Evolutionary conservation across 495 filamentous ascomycete species (phyloP), one percentile per base, ranked within the genome.

Genomic region (Neurospora tetrasperma): DNA sequence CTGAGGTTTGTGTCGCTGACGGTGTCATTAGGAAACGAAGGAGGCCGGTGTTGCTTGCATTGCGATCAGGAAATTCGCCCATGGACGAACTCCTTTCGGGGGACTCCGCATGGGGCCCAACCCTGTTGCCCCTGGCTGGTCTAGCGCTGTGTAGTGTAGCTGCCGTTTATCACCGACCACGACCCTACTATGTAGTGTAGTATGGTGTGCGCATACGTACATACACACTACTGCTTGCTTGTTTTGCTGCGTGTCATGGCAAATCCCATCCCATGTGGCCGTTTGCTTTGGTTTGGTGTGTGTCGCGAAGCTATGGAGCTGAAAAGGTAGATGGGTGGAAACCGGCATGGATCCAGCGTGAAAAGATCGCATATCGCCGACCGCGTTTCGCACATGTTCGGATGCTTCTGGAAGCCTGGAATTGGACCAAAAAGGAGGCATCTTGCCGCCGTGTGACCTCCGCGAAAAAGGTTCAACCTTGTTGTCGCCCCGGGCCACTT

Each of bases 391-490:
- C 7, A 18, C 48, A 66, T 66, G 54, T 31, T 66, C 54, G 54
- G 23, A 66, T 31, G 54, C 27, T 38, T 27, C 27, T 66, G 54
- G 54, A 62, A 73, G 73, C 16, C 73, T 71, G 75, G 75, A 75
- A 38, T 38, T 5, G 35, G 35, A 6, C 35, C 35, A 38, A 38
- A 38, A 42, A 71, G 69, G 73, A 74, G 75, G 75, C 31, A 66
- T 38, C 54, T 66, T 66, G 54, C 78, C 77, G 77, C 72, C 75
- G 73, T 78, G 76, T 79, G 74, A 77, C 77, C 71, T 73, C 42
- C 46, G 42, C 54, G 54, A 66, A 18, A 18, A 66, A 66, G 54
- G 54, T 66, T 66, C 14, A 66, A 35, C 54, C 54, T 66, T 66
- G 54, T 66, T 35, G 54, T 66, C 14, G 27, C 27, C 42, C 31